Conservation (phyloP, 768 basidiomycete species). For the Leucosporidium yakuticum region DNA sequence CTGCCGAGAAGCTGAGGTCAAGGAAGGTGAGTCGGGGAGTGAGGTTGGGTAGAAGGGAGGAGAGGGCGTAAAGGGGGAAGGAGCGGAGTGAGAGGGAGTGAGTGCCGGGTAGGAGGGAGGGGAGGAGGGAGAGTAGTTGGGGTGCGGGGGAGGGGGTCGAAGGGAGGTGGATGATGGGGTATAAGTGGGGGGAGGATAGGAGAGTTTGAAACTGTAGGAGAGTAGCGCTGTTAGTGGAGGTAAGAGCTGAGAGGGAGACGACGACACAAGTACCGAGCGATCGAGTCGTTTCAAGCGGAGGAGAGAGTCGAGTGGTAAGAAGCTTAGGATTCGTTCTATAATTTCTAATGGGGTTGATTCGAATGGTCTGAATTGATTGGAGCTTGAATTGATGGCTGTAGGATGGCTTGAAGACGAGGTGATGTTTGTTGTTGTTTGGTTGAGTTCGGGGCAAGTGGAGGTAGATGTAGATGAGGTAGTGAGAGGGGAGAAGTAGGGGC, state of each 20-base stretch:
- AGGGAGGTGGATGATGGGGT: too few species aligned
- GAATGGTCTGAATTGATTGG: neutral
- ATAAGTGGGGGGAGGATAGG: too few species aligned
- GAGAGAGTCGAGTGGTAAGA: neutral
- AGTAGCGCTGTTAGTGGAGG: too few species aligned
- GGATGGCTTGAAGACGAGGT: too few species aligned
- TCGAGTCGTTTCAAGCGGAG: neutral
- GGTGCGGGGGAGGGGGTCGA: too few species aligned
- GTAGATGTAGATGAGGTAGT: too few species aligned
- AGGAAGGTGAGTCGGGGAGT: neutral
- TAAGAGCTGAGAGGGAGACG: neutral
- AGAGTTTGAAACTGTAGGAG: too few species aligned
- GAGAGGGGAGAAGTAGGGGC: too few species aligned
- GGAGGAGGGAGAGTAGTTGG: neutral
- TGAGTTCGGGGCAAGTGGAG: too few species aligned
- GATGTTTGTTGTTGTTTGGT: too few species aligned
- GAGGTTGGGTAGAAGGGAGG: neutral
- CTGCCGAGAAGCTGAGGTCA: constrained; percentile 10
- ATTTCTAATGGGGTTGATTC: neutral
- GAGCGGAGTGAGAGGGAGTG: neutral
- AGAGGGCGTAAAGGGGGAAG: neutral
- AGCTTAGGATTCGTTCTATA: neutral
- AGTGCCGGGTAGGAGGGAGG: neutral
- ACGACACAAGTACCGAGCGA: neutral
- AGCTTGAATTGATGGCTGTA: too few species aligned